Evolutionary conservation across 1,284 basidiomycete genomes (phyloP).

Genomic region (Meira miltonrushii): DNA sequence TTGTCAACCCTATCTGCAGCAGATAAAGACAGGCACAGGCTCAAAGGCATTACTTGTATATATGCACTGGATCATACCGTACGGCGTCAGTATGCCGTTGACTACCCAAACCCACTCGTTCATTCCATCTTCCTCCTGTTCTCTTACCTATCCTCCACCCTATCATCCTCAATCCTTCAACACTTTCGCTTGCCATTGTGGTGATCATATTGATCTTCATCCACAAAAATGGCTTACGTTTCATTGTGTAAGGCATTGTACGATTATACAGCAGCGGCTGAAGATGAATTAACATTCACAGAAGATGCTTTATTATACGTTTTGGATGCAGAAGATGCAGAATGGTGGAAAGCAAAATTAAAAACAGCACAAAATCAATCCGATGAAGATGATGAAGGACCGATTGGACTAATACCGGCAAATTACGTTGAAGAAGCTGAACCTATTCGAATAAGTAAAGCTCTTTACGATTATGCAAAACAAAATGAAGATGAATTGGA

Average conservation of each 20-base stretch:
- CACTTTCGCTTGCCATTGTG: too few relatives aligned
- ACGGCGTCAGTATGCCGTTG: too few relatives aligned
- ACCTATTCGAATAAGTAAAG: conserved; percentile 42
- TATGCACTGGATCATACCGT: too few relatives aligned
- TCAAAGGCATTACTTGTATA: too few relatives aligned
- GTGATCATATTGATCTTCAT: not conserved
- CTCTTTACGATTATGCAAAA: conserved; percentile 47
- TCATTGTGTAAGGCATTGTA: conserved; percentile 48
- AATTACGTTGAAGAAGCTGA: conserved; percentile 50
- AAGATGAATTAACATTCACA: conserved; percentile 46
- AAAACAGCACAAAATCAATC: conserved; percentile 20
- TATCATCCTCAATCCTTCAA: too few relatives aligned
- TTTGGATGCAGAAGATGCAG: conserved; percentile 46
- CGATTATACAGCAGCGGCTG: conserved; percentile 49
- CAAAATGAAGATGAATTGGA: conserved; percentile 48
- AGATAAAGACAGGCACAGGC: too few relatives aligned
- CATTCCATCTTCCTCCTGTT: too few relatives aligned
- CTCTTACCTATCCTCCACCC: too few relatives aligned
- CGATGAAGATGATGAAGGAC: conserved; percentile 20
- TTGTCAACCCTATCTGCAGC: too few relatives aligned
- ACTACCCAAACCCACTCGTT: too few relatives aligned
- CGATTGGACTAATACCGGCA: conserved; percentile 46
- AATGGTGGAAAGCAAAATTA: conserved; percentile 50
- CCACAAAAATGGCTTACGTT: conserved; percentile 46
- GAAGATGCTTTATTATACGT: conserved; percentile 51